Evolutionary conservation across 2,329 filamentous ascomycete genomes (phyloP).

Genomic region (Madurella mycetomatis): DNA sequence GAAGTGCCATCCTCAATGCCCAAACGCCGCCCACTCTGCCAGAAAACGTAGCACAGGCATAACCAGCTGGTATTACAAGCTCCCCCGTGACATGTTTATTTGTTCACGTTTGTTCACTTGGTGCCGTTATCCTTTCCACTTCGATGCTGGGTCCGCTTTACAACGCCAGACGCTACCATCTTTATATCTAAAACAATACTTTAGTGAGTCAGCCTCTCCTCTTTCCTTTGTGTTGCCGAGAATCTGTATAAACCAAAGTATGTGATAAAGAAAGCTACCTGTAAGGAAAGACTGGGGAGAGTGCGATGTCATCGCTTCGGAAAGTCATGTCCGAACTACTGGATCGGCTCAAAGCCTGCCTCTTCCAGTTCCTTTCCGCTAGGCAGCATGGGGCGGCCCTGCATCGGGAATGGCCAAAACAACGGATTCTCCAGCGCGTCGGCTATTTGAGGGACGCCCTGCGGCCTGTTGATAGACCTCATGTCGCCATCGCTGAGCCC

Average conservation of each 20-base stretch:
- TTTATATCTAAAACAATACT: too few relatives aligned
- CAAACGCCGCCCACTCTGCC: background rate
- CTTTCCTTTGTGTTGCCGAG: too few relatives aligned
- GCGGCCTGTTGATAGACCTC: background rate
- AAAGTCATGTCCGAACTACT: background rate
- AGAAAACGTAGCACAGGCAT: background rate
- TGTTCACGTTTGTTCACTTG: too few relatives aligned
- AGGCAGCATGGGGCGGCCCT: conserved; percentile 52
- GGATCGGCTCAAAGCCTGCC: conserved; percentile 44
- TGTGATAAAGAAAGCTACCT: background rate
- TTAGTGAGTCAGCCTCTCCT: too few relatives aligned
- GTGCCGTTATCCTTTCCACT: too few relatives aligned
- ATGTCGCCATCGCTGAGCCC: background rate
- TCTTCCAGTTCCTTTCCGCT: conserved; percentile 44
- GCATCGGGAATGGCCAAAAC: conserved; percentile 60
- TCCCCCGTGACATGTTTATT: too few relatives aligned
- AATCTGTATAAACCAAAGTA: too few relatives aligned
- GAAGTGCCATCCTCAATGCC: background rate
- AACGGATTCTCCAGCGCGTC: conserved; percentile 48
- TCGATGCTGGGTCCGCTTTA: too few relatives aligned
- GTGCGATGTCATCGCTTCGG: background rate
- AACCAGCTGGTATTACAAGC: background rate
- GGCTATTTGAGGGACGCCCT: conserved; percentile 23
- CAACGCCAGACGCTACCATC: too few relatives aligned
- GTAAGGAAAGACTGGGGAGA: background rate